Evolutionary conservation across 176 grass and related monocot species (phyloP).

Genomic region (Lolium rigidum): DNA sequence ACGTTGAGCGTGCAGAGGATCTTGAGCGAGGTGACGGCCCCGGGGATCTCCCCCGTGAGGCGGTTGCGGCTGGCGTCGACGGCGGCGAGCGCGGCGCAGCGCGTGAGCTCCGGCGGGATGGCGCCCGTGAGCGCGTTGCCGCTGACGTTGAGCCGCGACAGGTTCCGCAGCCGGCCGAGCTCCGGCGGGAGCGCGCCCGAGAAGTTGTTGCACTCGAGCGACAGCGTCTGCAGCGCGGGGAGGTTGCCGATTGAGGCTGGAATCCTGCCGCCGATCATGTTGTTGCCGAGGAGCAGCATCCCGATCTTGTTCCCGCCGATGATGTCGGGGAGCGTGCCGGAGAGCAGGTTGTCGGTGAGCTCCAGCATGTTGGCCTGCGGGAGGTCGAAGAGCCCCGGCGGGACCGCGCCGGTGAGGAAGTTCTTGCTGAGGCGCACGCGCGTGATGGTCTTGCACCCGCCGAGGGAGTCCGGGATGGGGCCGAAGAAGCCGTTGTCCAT

Average conservation of each 20-base stretch:
- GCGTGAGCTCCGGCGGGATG: slow-evolving; percentile 62
- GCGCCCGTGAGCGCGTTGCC: slow-evolving; percentile 64
- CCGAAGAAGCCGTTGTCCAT: slow-evolving; percentile 92
- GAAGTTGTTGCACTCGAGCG: slow-evolving; percentile 68
- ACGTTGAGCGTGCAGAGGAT: slow-evolving; percentile 85
- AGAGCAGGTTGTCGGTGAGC: slow-evolving; percentile 77
- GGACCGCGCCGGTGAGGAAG: slow-evolving; percentile 62
- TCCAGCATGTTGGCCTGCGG: slow-evolving; percentile 71
- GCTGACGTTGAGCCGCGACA: slow-evolving; percentile 66
- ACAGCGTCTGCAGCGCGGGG: slow-evolving; percentile 65
- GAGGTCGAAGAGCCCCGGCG: slow-evolving; percentile 71
- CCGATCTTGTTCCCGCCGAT: slow-evolving; percentile 48
- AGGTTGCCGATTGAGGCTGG: slow-evolving; percentile 74
- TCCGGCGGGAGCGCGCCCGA: slow-evolving; percentile 59
- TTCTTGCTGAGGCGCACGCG: slow-evolving; percentile 74
- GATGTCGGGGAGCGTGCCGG: slow-evolving; percentile 60
- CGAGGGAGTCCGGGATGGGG: slow-evolving; percentile 60
- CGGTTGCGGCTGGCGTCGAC: slow-evolving; percentile 83
- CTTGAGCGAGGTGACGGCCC: slow-evolving; percentile 52
- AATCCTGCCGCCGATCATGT: slow-evolving; percentile 52
- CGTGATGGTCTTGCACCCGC: slow-evolving; percentile 65
- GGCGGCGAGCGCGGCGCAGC: slow-evolving; percentile 54
- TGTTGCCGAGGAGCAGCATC: slow-evolving; percentile 51
- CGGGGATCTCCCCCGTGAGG: slow-evolving; percentile 68
- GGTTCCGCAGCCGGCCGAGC: slow-evolving; percentile 60